These are phyloP conservation scores for Eucalyptus erythrocorys DNA, from an alignment of 345 rosid genomes.

Conservation along the genomic window DNA sequence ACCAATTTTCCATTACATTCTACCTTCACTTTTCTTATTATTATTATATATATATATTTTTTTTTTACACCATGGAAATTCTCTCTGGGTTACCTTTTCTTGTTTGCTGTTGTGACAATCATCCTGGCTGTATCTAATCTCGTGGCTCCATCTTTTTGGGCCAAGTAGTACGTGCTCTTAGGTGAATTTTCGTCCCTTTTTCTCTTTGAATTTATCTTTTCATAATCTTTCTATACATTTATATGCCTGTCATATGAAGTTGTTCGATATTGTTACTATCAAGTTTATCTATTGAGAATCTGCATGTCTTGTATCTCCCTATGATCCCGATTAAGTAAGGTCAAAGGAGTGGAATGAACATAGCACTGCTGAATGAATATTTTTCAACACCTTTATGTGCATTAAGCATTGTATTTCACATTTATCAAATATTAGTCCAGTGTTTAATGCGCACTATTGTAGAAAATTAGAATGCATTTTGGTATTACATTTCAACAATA, in stretches of 20 bases:
- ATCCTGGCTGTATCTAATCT: not conserved
- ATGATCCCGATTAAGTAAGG: not conserved
- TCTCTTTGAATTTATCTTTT: not conserved
- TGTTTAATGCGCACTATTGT: not conserved
- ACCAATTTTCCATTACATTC: not conserved
- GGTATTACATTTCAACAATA: not conserved
- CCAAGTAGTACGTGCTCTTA: not conserved
- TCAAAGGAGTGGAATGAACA: not conserved
- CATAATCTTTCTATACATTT: not conserved
- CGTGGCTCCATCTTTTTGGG: not conserved
- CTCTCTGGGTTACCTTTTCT: not conserved
- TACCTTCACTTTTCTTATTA: not conserved
- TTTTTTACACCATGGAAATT: not conserved
- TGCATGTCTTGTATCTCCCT: not conserved
- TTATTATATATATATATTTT: too few species aligned
- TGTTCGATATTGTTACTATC: not conserved
- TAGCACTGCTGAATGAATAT: not conserved
- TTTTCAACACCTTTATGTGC: not conserved
- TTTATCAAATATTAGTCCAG: not conserved
- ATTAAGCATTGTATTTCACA: not conserved
- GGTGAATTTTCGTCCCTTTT: not conserved
- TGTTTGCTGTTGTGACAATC: not conserved
- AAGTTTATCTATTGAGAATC: not conserved
- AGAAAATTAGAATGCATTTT: not conserved
- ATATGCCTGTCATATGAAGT: not conserved